Conservation (phyloP, 2,329 filamentous ascomycete genomes). For the Aspergillus hortae region DNA sequence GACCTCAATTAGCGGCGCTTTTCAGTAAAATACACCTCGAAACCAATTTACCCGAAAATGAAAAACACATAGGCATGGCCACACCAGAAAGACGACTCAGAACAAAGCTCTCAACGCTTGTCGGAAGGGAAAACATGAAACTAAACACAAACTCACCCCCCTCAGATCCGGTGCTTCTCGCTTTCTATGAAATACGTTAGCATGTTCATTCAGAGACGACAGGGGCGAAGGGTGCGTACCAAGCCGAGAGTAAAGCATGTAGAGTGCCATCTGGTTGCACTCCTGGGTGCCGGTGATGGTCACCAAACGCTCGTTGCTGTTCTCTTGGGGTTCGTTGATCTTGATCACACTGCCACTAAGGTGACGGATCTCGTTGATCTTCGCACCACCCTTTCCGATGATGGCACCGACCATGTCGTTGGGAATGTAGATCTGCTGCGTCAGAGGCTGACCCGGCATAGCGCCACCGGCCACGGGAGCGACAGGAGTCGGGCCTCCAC, state of each 20-base stretch:
- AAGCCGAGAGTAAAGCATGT: constrained; percentile 97
- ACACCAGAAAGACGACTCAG: constrained; percentile 15
- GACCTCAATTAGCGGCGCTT: constrained; percentile 17
- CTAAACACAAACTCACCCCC: constrained; percentile 8
- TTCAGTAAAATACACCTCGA: constrained; percentile 34
- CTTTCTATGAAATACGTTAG: constrained; percentile 53
- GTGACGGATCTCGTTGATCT: constrained; percentile 99
- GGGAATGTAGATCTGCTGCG: constrained; percentile 97
- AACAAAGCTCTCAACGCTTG: constrained; percentile 23
- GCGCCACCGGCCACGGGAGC: constrained; percentile 64
- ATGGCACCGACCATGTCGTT: constrained; percentile 99
- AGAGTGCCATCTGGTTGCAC: constrained; percentile 99
- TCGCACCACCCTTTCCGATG: constrained; percentile 95
- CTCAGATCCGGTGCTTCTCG: constrained; percentile 69
- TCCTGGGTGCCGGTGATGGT: constrained; percentile 97
- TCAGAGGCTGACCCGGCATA: constrained; percentile 78
- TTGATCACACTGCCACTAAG: constrained; percentile 98
- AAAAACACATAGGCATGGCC: constrained; percentile 15
- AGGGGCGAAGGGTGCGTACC: constrained; percentile 51
- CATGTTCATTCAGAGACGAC: background rate
- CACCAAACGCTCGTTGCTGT: constrained; percentile 95
- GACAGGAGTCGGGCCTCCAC: constrained; percentile 64
- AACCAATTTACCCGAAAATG: constrained; percentile 16
- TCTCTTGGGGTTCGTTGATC: constrained; percentile 99
- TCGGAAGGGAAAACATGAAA: constrained; percentile 10